These are phyloP conservation scores for Hypoxylon sp. DNA, from an alignment of 2,329 filamentous ascomycete genomes.

Conservation along the genomic window DNA sequence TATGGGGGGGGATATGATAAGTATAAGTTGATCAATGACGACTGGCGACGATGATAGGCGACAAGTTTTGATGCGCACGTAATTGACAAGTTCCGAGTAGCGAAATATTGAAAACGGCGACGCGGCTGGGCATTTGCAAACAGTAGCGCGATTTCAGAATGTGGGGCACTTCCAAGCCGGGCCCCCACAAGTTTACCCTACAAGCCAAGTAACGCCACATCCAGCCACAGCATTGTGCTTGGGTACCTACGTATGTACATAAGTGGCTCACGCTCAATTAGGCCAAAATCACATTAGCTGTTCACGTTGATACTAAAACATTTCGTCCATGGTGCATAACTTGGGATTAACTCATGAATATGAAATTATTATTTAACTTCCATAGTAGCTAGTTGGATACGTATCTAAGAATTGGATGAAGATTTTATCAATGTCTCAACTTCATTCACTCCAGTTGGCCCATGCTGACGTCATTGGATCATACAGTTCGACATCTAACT, in stretches of 20 bases:
- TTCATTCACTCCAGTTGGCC: not conserved
- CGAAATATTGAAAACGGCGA: conserved; percentile 6
- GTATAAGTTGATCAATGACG: not conserved
- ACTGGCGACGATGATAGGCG: not conserved
- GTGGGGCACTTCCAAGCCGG: not conserved
- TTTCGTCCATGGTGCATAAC: not conserved
- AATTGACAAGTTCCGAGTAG: conserved; percentile 3
- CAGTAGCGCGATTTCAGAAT: not conserved
- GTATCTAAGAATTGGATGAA: not conserved
- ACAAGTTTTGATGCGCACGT: not conserved
- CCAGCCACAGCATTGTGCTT: not conserved
- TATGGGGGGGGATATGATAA: not conserved
- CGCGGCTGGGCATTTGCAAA: not conserved
- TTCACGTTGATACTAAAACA: too few relatives aligned
- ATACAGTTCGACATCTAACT: not conserved
- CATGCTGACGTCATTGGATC: not conserved
- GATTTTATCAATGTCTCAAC: not conserved
- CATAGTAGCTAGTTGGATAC: too few relatives aligned
- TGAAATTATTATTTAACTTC: too few relatives aligned
- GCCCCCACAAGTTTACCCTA: not conserved
- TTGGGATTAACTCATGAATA: not conserved
- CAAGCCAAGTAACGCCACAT: not conserved
- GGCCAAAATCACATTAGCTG: too few relatives aligned
- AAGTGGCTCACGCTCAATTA: too few relatives aligned
- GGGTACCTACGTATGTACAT: not conserved